Base-by-base conservation (phyloP, 441 rosid genomes). In the Francoa sonchifolia region DNA sequence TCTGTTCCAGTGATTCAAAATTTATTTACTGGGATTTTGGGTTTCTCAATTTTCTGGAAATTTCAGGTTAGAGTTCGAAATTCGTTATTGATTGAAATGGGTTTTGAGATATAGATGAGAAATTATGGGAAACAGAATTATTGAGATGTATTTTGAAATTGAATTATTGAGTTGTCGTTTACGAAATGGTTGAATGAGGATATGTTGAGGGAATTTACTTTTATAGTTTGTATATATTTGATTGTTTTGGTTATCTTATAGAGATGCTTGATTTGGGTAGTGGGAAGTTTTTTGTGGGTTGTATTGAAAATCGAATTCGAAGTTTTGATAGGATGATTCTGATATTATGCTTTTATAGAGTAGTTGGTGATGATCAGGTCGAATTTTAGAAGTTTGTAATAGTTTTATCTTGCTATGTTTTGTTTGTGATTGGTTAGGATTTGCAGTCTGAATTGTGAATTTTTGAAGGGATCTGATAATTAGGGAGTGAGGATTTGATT, bases 41-140 rank as follows among this genome's bases (percentile, higher is more conserved):
- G 14, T 40, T 60, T 14, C n/a, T 31, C 28, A 34, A 34, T 39
- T 33, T 30, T 36, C 4, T 4, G 8, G 28, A 36, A 38, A 3
- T 38, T 45, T 35, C 20, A 29, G 25, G 32, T 50, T 43, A 26
- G 62, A 63, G 52, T 41, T 42, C n/a, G n/a, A n/a, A n/a, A n/a
- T n/a, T n/a, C n/a, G n/a, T n/a, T n/a, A n/a, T n/a, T n/a, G n/a
- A n/a, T n/a, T 36, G 37, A 39, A 38, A 12, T 33, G 19, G 35
- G 22, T 33, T 33, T n/a, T 21, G 11, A 22, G n/a, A 20, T 8
- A n/a, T 19, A 10, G 27, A 23, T 3, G 27, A 7, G 7, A 23
- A 23, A 3, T 3, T 3, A 23, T 3, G 7, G 27, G 27, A 23
- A 7, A 3, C 7, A 23, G 27, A 23, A 23, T 23, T 23, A 7